These are phyloP conservation scores for Chenopodium album DNA, from an alignment of 148 eudicot species.

Conservation along the genomic window DNA sequence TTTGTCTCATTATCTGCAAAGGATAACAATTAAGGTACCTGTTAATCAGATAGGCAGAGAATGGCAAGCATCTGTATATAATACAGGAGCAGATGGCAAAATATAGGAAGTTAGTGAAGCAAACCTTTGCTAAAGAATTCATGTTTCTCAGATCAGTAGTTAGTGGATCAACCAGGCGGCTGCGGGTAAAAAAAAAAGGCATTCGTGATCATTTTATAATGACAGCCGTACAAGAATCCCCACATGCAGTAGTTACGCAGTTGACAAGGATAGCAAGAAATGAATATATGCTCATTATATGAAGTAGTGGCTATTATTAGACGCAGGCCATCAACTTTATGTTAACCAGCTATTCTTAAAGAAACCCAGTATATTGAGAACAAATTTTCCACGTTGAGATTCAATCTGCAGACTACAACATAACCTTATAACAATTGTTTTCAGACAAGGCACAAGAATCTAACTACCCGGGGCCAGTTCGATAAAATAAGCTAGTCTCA, in stretches of 20 bases:
- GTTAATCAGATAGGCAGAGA: neutral
- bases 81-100: neutral
- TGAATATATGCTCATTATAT: neutral
- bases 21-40: constrained; percentile 1
- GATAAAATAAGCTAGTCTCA: neutral
- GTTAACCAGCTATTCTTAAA: neutral
- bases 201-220: constrained; percentile 5
- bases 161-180: constrained; percentile 88
- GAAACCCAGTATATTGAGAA: neutral
- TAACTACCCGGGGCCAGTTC: neutral
- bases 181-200: constrained; percentile 29
- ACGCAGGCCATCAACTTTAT: neutral
- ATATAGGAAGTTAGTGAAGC: constrained; percentile 9
- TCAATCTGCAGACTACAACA: neutral
- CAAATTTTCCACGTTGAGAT: neutral
- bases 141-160: constrained; percentile 89
- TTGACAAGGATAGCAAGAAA: neutral
- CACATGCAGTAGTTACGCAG: neutral
- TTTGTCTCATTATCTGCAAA: constrained; percentile 85
- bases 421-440: neutral
- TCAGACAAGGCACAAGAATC: too few species aligned
- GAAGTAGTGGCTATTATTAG: neutral
- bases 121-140: constrained; percentile 91
- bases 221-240: constrained; percentile 3
- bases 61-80: neutral